Evolutionary conservation across 192 early-diverging fungal genomes (phyloP), one percentile per base, ranked within the genome.

Genomic region (Backusella macrospora): DNA sequence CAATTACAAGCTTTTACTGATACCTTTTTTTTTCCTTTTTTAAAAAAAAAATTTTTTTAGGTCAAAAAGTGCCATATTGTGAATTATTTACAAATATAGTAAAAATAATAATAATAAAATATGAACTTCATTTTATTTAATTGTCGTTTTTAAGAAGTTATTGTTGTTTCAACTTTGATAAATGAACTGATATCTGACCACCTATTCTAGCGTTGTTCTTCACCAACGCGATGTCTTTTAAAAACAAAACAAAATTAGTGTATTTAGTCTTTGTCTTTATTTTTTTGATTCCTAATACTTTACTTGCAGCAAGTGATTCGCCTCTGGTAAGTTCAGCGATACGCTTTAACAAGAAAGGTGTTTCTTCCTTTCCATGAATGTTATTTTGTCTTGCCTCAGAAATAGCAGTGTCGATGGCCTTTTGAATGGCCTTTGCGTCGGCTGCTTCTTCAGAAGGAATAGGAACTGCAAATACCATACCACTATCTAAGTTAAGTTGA

Each of bases 121-220:
- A n/a, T n/a, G n/a, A n/a, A n/a, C n/a, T n/a, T n/a, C n/a, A n/a
- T n/a, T n/a, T n/a, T n/a, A n/a, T n/a, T n/a, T n/a, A n/a, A n/a
- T n/a, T n/a, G 29, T 43, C 42, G 6, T 43, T 0, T 43, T 9
- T 2, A 43, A 43, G 10, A 43, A 43, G 13, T 29, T 65, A 40
- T 37, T 69, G 13, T 34, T 44, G 43, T 29, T 68, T 26, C 6
- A 69, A 43, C 10, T 71, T 49, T 1, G 85, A 73, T 3, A 93
- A 74, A 48, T 76, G 74, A 4, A 80, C 84, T 15, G 96, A 93
- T 66, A 99, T 95, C 68, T 86, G 86, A 52, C 90, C 88, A 6
- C 94, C 97, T 48, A 97, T 80, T 8, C 72, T 72, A 6, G 96
- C 97, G 75, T 99, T 99, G 75, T 98, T 94, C 79, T 95, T 95